Conservation (phyloP, 345 rosid genomes). For the Combretum micranthum region DNA sequence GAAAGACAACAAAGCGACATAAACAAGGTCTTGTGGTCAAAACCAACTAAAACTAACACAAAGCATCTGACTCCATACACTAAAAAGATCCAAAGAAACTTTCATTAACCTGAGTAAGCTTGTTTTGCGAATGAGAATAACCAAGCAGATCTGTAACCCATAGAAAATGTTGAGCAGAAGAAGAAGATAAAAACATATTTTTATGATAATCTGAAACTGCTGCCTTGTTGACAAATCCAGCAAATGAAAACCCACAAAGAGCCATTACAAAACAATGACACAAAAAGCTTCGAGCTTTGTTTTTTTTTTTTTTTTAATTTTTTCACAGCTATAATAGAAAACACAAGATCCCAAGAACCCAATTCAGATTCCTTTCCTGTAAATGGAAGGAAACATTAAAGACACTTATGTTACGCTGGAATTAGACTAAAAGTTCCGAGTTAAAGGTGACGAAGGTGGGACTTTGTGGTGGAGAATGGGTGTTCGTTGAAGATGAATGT, state of each 20-base stretch:
- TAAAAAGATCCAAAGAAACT: background rate
- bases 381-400: too few species aligned
- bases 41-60: background rate
- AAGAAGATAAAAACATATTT: slow-evolving; percentile 15
- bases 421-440: too few species aligned
- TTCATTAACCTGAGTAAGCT: slow-evolving; percentile 30
- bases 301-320: too few species aligned
- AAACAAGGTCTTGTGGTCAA: background rate
- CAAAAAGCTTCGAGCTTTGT: background rate
- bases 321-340: too few species aligned
- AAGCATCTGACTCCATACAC: background rate
- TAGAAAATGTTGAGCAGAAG: slow-evolving; percentile 38
- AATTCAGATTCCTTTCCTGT: too few species aligned
- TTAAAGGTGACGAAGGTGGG: too few species aligned
- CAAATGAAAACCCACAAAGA: slow-evolving; percentile 58
- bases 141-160: slow-evolving; percentile 38
- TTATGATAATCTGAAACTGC: slow-evolving; percentile 36
- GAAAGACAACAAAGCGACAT: too few species aligned
- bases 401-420: too few species aligned
- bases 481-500: too few species aligned
- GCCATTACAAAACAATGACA: slow-evolving; percentile 40
- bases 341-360: too few species aligned
- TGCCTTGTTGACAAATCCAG: slow-evolving; percentile 31
- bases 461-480: too few species aligned
- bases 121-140: slow-evolving; percentile 23